Percentiles rank a stretch among this genome's conserved stretches.
phyloP scores from a whole-genome alignment of 805 yeast genomes.

The Saccharomycopsis sp. region DNA sequence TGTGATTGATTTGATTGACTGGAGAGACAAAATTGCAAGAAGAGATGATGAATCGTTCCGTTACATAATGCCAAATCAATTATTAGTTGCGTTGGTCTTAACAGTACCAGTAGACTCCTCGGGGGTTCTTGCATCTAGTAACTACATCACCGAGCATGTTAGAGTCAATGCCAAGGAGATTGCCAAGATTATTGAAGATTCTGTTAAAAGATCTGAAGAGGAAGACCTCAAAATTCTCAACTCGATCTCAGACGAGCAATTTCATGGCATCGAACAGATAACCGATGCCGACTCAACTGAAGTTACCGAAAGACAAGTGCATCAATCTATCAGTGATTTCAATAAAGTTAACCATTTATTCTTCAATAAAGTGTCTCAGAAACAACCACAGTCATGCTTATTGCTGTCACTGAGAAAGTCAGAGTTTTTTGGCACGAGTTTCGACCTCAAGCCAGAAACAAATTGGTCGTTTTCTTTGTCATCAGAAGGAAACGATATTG shows the following conservation, averaged over 20 bases:
- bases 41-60: slow-evolving; percentile 76
- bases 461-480: slow-evolving; percentile 1
- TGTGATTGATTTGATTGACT: slow-evolving; percentile 56
- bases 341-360: slow-evolving; percentile 1
- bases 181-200: slow-evolving; percentile 47
- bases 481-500: background rate
- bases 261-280: background rate
- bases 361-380: background rate
- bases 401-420: background rate
- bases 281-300: background rate
- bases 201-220: slow-evolving; percentile 26
- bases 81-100: slow-evolving; percentile 55
- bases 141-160: slow-evolving; percentile 46
- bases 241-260: background rate
- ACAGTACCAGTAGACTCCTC: slow-evolving; percentile 51
- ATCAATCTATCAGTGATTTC: slow-evolving; percentile 10
- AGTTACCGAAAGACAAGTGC: slow-evolving; percentile 13
- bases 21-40: slow-evolving; percentile 82
- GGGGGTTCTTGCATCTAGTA: slow-evolving; percentile 45
- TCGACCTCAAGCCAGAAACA: background rate
- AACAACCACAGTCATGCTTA: background rate
- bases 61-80: slow-evolving; percentile 76
- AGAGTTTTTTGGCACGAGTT: background rate
- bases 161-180: slow-evolving; percentile 51
- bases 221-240: slow-evolving; percentile 18